Base-by-base conservation (phyloP, 225 moss, liverwort and hornwort species). In the Bryoerythrophyllum caledonicum region DNA sequence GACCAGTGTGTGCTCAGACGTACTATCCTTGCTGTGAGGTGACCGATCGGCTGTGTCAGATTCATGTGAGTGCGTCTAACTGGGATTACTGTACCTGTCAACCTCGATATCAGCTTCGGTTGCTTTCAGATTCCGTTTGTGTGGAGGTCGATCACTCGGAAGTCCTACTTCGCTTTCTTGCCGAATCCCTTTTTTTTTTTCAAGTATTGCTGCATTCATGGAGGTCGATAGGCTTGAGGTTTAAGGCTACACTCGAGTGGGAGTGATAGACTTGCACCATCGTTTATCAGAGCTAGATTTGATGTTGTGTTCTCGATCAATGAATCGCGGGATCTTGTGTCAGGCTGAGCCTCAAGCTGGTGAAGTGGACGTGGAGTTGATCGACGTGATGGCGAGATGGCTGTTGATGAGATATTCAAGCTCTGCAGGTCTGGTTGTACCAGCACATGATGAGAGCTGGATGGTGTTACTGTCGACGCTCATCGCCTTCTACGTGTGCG, bases 311-410 rank as follows among this genome's bases (percentile, higher is more conserved):
- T 34, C 5, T 37, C 15, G 2, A 23, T 15, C 44, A 54, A 34
- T 35, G 46, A 7, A 30, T 37, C 41, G 34, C 34, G 34, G 44
- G 44, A 44, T 59, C 5, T 12, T 41, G 43, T 27, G 58, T 41
- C 58, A 28, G 58, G 20, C 17, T 14, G 15, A 26, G 11, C 26
- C 44, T 27, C 44, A 12, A 59, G 26, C 38, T 23, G 63, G 73
- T 7, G 62, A 63, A 24, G 24, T 2, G 8, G 65, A 16, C 16
- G 60, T 28, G 8, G 5, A 28, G 60, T 35, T 6, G 48, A 19
- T 1, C 17, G 48, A 49, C 7, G 12, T 8, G 20, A 83, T 84
- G 84, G 80, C 80, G 74, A 77, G 84, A 35, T 84, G 80, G 80
- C 5, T 79, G 40, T 51, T 27, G 43, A 48, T 34, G 43, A 48